Conservation (phyloP, 192 early-diverging fungal species). For the Backusella sp. region DNA sequence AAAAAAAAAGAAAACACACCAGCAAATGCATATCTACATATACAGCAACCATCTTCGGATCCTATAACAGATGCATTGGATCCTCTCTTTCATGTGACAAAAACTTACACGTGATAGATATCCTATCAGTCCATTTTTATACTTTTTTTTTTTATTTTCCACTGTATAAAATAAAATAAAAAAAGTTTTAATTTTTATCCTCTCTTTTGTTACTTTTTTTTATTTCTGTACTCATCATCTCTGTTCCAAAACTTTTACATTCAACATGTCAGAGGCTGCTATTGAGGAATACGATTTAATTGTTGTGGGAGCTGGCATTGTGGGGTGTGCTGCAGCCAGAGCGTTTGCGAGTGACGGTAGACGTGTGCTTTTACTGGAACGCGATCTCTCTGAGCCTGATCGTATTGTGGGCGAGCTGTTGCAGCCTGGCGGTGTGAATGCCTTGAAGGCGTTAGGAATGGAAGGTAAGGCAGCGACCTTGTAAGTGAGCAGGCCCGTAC, state of each 20-base stretch:
- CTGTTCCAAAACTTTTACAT: neutral
- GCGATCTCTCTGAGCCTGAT: slow-evolving; percentile 92
- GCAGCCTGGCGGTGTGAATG: slow-evolving; percentile 91
- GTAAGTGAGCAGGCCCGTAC: too few relatives aligned
- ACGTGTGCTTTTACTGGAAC: slow-evolving; percentile 74
- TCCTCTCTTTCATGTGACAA: neutral
- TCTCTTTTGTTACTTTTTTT: neutral
- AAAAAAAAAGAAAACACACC: too few relatives aligned
- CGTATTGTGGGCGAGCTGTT: slow-evolving; percentile 97
- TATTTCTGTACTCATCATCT: neutral
- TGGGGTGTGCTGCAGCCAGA: slow-evolving; percentile 83
- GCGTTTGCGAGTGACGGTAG: slow-evolving; percentile 74
- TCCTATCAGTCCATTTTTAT: neutral
- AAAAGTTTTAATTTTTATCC: neutral
- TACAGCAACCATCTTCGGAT: neutral
- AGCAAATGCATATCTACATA: neutral
- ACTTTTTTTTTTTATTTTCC: neutral
- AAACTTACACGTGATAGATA: neutral
- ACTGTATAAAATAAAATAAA: neutral
- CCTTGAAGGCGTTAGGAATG: slow-evolving; percentile 76
- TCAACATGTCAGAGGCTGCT: slow-evolving; percentile 12
- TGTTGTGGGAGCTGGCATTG: slow-evolving; percentile 91
- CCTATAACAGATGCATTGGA: neutral
- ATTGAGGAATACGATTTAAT: slow-evolving; percentile 68
- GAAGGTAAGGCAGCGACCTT: slow-evolving; percentile 37